Conservation (phyloP, 2,329 filamentous ascomycete species). For the Incumbomyces delicatus region DNA sequence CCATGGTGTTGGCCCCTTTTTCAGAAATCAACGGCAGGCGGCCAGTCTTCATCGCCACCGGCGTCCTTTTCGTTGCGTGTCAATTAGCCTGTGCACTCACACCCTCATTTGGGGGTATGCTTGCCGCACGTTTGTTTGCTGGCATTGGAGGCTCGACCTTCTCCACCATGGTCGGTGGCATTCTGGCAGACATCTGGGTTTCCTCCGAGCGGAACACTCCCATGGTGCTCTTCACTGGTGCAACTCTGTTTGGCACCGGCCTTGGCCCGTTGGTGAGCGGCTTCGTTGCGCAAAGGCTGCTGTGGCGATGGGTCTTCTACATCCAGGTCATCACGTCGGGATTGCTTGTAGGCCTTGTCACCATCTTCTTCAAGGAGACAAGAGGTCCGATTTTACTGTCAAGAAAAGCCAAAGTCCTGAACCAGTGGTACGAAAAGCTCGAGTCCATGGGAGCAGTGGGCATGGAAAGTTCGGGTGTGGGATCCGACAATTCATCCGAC, state of each 20-base stretch:
- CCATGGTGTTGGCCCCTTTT: conserved; percentile 81
- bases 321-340: conserved; percentile 65
- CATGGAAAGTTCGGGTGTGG: background rate
- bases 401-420: conserved; percentile 62
- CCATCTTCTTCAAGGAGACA: conserved; percentile 69
- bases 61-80: conserved; percentile 56
- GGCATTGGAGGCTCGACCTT: conserved; percentile 63
- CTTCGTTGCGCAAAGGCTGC: conserved; percentile 55
- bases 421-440: conserved; percentile 67
- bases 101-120: conserved; percentile 58
- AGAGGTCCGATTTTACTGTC: conserved; percentile 70
- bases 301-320: conserved; percentile 86
- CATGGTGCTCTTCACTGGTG: conserved; percentile 78
- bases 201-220: conserved; percentile 72
- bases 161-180: conserved; percentile 84
- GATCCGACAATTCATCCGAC: background rate
- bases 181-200: conserved; percentile 78
- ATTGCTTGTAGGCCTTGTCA: conserved; percentile 53
- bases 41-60: conserved; percentile 69
- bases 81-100: conserved; percentile 66
- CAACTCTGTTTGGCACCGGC: conserved; percentile 69
- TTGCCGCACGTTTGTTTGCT: conserved; percentile 60
- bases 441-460: conserved; percentile 54
- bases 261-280: conserved; percentile 64
- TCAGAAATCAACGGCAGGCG: conserved; percentile 80